Percentiles rank a stretch among this genome's conserved stretches.
These are phyloP conservation scores for Acanthamoeba castellanii DNA, from an alignment of 208 protist species.

Conservation along the genomic window DNA sequence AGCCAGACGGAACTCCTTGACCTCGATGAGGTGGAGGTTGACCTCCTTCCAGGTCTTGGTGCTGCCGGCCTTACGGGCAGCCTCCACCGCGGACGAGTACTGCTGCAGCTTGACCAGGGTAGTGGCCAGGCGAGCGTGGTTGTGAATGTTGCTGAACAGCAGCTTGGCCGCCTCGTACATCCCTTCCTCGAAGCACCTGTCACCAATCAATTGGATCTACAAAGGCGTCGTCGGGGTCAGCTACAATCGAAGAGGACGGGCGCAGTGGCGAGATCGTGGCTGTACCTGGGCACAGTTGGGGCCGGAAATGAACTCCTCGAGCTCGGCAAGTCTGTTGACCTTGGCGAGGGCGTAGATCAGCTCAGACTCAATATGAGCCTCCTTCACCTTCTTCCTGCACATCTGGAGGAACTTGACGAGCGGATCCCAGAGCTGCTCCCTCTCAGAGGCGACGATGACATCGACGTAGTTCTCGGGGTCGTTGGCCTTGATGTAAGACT, in stretches of 20 bases:
- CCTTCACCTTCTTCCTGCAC: constrained; percentile 94
- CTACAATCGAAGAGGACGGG: background rate
- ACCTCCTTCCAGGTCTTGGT: constrained; percentile 96
- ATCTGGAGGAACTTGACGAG: constrained; percentile 99
- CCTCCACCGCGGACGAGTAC: constrained; percentile 97
- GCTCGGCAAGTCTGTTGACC: constrained; percentile 94
- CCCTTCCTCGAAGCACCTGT: constrained; percentile 97
- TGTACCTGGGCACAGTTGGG: constrained; percentile 95
- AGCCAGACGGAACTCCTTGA: constrained; percentile 98
- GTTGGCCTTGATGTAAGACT: constrained; percentile 98
- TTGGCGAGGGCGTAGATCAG: constrained; percentile 98
- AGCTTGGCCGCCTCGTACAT: constrained; percentile 98
- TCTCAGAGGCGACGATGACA: constrained; percentile 95
- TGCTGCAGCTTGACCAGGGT: constrained; percentile 97
- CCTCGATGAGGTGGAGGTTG: constrained; percentile 96
- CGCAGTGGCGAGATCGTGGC: background rate
- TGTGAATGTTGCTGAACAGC: constrained; percentile 97
- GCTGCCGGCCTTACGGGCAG: constrained; percentile 98
- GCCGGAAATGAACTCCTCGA: constrained; percentile 99
- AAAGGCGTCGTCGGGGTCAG: too few species aligned
- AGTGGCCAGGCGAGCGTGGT: constrained; percentile 96
- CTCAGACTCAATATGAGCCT: constrained; percentile 97
- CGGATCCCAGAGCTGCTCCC: constrained; percentile 94
- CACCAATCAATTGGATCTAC: constrained; percentile 96
- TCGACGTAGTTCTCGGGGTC: constrained; percentile 89